Conservation (phyloP, 2,329 filamentous ascomycete genomes). For the Colletotrichum cordylinicola region DNA sequence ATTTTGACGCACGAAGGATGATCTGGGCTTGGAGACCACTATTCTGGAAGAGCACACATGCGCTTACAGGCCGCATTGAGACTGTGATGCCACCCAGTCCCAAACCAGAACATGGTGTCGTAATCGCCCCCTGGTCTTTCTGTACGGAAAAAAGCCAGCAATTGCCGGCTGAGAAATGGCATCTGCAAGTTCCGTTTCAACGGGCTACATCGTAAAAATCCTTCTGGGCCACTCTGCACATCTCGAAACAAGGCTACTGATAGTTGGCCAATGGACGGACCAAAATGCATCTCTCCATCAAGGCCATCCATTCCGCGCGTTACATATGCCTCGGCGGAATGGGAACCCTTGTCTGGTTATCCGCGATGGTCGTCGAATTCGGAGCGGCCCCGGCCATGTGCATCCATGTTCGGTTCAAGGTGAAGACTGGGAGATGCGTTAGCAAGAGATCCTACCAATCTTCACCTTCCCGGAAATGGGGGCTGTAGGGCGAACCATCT, state of each 20-base stretch:
- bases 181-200: not conserved
- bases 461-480: not conserved
- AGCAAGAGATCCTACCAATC: not conserved
- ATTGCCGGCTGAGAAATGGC: not conserved
- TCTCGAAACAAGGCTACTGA: not conserved
- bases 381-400: not conserved
- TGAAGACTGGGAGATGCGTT: not conserved
- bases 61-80: not conserved
- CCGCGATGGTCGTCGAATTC: not conserved
- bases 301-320: not conserved
- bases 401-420: not conserved
- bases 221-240: not conserved
- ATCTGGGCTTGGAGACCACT: not conserved
- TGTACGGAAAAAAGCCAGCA: not conserved
- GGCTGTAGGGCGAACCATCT: not conserved
- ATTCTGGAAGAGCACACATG: not conserved
- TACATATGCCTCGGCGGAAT: not conserved
- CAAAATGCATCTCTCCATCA: not conserved
- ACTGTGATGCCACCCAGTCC: not conserved
- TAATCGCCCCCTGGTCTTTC: not conserved
- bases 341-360: not conserved
- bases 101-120: not conserved
- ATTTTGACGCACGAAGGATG: not conserved
- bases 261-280: not conserved
- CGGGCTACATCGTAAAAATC: not conserved